Base-by-base conservation (phyloP, 2,329 filamentous ascomycete species). In the Fusarium sp. region DNA sequence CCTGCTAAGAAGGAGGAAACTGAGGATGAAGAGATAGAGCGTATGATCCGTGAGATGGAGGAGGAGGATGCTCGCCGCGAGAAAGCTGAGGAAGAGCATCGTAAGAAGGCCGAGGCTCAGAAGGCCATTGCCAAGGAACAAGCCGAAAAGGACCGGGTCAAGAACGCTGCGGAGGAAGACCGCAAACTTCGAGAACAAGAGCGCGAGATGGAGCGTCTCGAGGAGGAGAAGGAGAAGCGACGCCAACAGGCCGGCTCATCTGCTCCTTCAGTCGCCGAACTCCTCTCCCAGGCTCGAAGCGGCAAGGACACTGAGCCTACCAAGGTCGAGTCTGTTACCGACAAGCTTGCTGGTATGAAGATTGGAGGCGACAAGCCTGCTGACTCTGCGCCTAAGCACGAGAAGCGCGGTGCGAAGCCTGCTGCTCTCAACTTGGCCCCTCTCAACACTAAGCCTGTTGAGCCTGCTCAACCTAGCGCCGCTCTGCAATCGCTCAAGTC, bases 401-500 rank as follows among this genome's bases (percentile, higher is more conserved):
- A 90, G 77, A 95, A 94, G 83, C 90, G 85, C 64, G 84, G 83
- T 47, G 81, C 86, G 67, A 98, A 98, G 88, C 96, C 96, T 56
- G 91, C 93, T 68, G 92, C 94, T 50, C 91, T 99, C 75, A 98
- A 98, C 84, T 88, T 98, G 72, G 90, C 95, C 63, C 89, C 89
- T n/a, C 84, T 92, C 64, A 97, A 93, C 72, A 94, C 91, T 77
- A 97, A 95, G 85, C 87, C 93, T 42, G 90, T 98, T 30, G 96
- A 99, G 85, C 93, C 96, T 60, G 91, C 94, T 60, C 95, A 98
- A 83, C 96, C 96, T 22, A 98, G 94, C 73, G 94, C 96, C 67
- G 96, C 95, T 70, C 92, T 99, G 81, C 95, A 97, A 83, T 93
- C 96, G 14, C 89, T 99, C 72, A 96, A 96, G 85, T 96, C 95